phyloP scores from a whole-genome alignment of 768 basidiomycete genomes.

The Russula griseocarnosa region DNA sequence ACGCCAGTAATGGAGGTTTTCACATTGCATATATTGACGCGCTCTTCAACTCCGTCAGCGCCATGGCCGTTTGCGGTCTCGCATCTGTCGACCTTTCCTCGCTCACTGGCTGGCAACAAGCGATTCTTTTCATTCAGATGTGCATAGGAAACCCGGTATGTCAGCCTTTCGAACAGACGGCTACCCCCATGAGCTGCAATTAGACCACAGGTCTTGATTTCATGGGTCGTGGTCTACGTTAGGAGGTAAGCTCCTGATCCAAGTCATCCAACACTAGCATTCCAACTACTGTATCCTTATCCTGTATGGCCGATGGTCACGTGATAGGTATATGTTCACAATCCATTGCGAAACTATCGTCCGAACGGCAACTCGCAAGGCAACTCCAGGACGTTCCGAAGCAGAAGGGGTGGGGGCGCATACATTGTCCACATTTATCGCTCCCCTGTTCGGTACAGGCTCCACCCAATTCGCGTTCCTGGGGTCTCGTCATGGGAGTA shows the following conservation, averaged over 20 bases:
- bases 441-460: conserved; percentile 9
- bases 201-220: conserved; percentile 60
- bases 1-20: conserved; percentile 71
- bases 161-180: conserved; percentile 25
- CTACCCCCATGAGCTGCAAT: neutral
- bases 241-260: conserved; percentile 49
- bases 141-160: conserved; percentile 68
- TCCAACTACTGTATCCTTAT: neutral
- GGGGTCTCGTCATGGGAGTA: neutral
- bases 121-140: conserved; percentile 73
- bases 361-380: conserved; percentile 20
- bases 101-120: conserved; percentile 68
- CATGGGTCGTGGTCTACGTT: conserved; percentile 79
- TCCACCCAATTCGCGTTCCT: conserved; percentile 4
- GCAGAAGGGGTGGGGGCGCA: conserved; percentile 36
- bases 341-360: conserved; percentile 25
- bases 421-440: conserved; percentile 10
- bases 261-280: neutral
- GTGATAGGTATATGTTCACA: conserved; percentile 26
- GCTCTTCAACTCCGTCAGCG: conserved; percentile 72
- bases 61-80: conserved; percentile 76
- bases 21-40: conserved; percentile 73
- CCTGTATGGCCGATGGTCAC: neutral
- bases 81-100: conserved; percentile 64
- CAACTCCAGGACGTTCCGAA: neutral